Base-by-base conservation (phyloP, 192 early-diverging fungal species). In the Chytriomyces hyalinus region DNA sequence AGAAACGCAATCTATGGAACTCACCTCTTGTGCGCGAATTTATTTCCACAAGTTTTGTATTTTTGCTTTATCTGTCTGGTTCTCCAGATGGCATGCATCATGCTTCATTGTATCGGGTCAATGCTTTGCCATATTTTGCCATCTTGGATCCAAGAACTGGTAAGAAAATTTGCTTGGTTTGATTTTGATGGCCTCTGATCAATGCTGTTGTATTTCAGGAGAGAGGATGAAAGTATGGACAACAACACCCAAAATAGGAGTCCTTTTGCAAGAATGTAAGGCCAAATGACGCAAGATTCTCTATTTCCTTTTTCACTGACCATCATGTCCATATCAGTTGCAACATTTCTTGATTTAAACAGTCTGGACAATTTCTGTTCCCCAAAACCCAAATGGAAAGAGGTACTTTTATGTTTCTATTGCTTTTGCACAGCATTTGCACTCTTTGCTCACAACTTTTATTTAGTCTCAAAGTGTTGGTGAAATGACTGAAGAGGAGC, bases 1-100 rank as follows among this genome's bases (percentile, higher is more conserved):
- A 26, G 24, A 26, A 26, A 26, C 0, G 24, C 24, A 26, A 26
- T 26, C 24, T 26, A 26, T 26, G 24, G 24, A 26, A 26, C 24
- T 26, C 24, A 26, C 24, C 24, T 26, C 24, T 26, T 0, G 94
- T 96, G 59, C 97, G 24, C 24, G 0, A 26, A 0, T 26, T 26
- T 26, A 0, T 26, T 26, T 26, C 24, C 0, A 0, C 24, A 26
- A 0, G 24, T 26, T 26, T 26, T 26, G 24, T 26, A 26, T 26
- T 26, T 26, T 26, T 26, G 24, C 97, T 82, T 80, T 86, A 84
- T 49, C 84, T 83, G 24, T 79, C 83, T 51, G 87, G 92, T 17
- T 91, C 87, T 44, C 67, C 84, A 0, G 94, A 95, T 53, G 95
- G 95, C 48, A 26, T 26, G 24, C 24, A 0, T 26, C 24, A 26